These are phyloP conservation scores for Coemansia erecta DNA, from an alignment of 192 early-diverging fungal species.

Conservation along the genomic window DNA sequence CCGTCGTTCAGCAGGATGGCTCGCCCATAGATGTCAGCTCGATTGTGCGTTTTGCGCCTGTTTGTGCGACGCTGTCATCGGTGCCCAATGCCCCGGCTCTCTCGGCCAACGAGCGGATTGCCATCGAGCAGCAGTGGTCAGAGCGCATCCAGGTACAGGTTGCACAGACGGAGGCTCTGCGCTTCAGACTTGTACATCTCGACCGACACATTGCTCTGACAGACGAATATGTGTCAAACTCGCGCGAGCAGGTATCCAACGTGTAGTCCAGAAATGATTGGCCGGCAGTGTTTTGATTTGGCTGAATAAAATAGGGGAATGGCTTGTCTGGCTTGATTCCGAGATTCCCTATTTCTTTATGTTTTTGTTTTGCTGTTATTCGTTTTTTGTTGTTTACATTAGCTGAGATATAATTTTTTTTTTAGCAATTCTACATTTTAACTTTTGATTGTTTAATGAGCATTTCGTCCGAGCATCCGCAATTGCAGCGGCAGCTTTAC, in stretches of 20 bases:
- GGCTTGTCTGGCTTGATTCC: background rate
- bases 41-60: constrained; percentile 18
- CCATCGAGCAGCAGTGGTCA: constrained; percentile 24
- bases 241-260: constrained; percentile 15
- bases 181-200: constrained; percentile 12
- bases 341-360: background rate
- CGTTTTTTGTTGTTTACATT: constrained; percentile 10
- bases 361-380: background rate
- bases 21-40: background rate
- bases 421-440: background rate
- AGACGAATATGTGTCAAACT: constrained; percentile 18
- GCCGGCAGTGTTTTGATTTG: background rate
- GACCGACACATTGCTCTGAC: constrained; percentile 46
- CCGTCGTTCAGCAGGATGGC: constrained; percentile 2
- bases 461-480: constrained; percentile 24
- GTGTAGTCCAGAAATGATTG: background rate
- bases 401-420: constrained; percentile 2
- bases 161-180: constrained; percentile 15
- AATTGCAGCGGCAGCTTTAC: constrained; percentile 48
- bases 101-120: background rate
- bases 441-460: constrained; percentile 8
- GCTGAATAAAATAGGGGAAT: background rate
- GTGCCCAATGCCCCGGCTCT: constrained; percentile 1
- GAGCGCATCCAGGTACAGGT: constrained; percentile 13
- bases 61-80: constrained; percentile 11